These are phyloP conservation scores for Xylaria palmicola DNA, from an alignment of 495 filamentous ascomycete genomes.

Conservation along the genomic window DNA sequence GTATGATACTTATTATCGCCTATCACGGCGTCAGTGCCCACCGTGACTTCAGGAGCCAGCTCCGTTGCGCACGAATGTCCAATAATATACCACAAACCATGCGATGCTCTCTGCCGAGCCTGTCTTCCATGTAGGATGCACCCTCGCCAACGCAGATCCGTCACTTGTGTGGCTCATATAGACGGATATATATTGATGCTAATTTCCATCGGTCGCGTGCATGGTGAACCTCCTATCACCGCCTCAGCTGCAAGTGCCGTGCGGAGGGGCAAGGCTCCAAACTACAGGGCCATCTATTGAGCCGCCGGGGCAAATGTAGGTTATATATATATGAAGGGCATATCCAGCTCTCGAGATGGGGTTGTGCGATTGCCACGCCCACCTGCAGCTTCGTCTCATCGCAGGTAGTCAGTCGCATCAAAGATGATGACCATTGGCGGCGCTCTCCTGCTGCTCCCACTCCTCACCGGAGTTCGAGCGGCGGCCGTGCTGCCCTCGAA, in stretches of 20 bases:
- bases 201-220: conserved; percentile 32
- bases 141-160: neutral
- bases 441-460: conserved; percentile 33
- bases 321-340: conserved; percentile 27
- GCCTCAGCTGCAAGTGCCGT: conserved; percentile 28
- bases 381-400: conserved; percentile 13
- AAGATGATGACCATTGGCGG: conserved; percentile 34
- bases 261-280: conserved; percentile 23
- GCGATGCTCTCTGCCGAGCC: conserved; percentile 15
- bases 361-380: conserved; percentile 8
- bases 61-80: no score
- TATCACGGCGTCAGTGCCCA: no score
- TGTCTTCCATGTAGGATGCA: conserved; percentile 14
- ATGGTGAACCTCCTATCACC: conserved; percentile 30
- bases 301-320: conserved; percentile 24
- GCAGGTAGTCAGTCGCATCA: conserved; percentile 27
- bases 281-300: conserved; percentile 27
- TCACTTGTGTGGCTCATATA: conserved; percentile 19
- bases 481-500: conserved; percentile 16
- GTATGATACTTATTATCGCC: no score
- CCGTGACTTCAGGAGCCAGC: no score
- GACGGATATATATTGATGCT: conserved; percentile 26
- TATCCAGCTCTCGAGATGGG: neutral
- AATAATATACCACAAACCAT: neutral
- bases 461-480: conserved; percentile 32